phyloP scores from a whole-genome alignment of 805 yeast genomes.

The Candida verbasci region DNA sequence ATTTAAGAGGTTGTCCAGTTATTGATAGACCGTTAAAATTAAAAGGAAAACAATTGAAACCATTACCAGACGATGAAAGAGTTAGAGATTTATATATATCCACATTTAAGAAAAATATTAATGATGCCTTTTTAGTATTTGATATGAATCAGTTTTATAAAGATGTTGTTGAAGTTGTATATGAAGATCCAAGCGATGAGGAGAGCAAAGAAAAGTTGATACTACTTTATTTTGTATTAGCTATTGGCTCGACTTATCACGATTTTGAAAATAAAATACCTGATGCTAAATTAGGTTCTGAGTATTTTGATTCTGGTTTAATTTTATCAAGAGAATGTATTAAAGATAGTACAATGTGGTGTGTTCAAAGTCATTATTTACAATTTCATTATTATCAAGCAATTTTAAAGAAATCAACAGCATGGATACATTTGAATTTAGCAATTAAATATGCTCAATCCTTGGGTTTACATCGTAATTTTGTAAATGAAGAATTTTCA shows the following conservation, averaged over 20 bases:
- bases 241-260: conserved; percentile 36
- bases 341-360: conserved; percentile 40
- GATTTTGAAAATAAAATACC: conserved; percentile 18
- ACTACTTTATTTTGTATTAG: conserved; percentile 34
- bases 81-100: conserved; percentile 14
- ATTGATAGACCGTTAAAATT: conserved; percentile 30
- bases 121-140: conserved; percentile 36
- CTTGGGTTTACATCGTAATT: conserved; percentile 36
- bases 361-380: conserved; percentile 37
- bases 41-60: background rate
- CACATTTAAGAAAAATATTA: conserved; percentile 34
- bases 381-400: conserved; percentile 37
- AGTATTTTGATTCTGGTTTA: conserved; percentile 33
- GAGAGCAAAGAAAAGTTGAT: conserved; percentile 19
- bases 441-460: conserved; percentile 42
- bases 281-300: conserved; percentile 21
- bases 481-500: conserved; percentile 26
- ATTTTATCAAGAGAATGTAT: conserved; percentile 23
- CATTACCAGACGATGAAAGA: conserved; percentile 8
- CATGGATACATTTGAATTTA: conserved; percentile 41
- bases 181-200: conserved; percentile 20
- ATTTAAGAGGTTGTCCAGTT: conserved; percentile 31
- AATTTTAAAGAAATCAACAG: conserved; percentile 34
- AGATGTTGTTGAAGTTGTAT: conserved; percentile 24
- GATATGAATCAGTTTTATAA: conserved; percentile 28